A percentile compares a stretch with the other conserved stretches of the same genome.
Evolutionary conservation across 139 green algal species (phyloP).

Genomic region (Zygnema cylindricum): DNA sequence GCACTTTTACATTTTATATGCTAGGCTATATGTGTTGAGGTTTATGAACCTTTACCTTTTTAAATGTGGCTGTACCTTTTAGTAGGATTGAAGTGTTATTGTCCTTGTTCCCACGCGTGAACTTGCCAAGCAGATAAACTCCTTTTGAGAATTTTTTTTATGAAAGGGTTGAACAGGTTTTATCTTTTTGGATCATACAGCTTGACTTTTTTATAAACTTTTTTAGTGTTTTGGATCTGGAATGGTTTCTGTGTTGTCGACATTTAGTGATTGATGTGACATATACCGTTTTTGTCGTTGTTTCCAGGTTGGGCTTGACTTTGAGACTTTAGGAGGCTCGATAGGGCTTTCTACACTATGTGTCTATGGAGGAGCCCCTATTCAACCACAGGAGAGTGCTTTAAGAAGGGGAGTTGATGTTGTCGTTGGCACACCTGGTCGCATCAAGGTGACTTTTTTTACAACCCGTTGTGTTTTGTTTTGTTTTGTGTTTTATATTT

Average conservation of each 20-base stretch:
- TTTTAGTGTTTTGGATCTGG: no score
- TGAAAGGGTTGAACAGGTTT: no score
- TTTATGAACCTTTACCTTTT: no score
- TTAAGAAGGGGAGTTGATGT: slow-evolving; percentile 89
- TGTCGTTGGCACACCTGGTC: slow-evolving; percentile 76
- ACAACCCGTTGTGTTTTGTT: not conserved
- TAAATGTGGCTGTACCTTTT: no score
- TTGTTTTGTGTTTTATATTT: not conserved
- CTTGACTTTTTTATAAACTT: no score
- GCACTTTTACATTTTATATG: no score
- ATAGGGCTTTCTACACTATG: slow-evolving; percentile 77
- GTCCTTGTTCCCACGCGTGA: slow-evolving; percentile 94
- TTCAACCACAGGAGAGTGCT: slow-evolving; percentile 79
- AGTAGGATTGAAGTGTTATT: slow-evolving; percentile 83
- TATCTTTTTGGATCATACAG: no score
- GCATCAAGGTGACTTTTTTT: slow-evolving; percentile 57
- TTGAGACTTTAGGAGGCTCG: slow-evolving; percentile 83
- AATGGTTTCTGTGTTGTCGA: no score
- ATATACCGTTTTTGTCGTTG: no score
- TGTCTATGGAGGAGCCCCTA: slow-evolving; percentile 93
- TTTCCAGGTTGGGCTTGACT: slow-evolving; percentile 74
- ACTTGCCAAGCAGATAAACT: slow-evolving; percentile 92
- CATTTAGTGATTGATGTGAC: no score
- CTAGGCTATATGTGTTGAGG: no score
- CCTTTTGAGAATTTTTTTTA: no score